These are phyloP conservation scores for Syzygium oleosum DNA, from an alignment of 345 rosid genomes.

Conservation along the genomic window DNA sequence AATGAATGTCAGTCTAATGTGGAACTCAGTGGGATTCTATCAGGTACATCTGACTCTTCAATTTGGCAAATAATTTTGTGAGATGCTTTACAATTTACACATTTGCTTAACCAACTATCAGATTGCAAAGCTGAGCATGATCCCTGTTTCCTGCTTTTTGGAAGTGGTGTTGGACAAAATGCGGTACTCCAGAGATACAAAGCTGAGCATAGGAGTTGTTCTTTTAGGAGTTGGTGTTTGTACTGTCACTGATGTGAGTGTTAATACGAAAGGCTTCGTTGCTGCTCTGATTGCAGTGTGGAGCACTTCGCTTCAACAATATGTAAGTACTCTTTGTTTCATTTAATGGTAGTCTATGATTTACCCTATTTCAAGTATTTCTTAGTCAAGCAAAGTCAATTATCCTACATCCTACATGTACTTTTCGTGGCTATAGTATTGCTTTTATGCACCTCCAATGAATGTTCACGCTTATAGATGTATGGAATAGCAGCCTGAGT, in stretches of 20 bases:
- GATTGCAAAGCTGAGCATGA: slow-evolving; percentile 97
- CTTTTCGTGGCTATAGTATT: too few species aligned
- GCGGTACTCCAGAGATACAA: slow-evolving; percentile 90
- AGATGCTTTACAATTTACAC: slow-evolving; percentile 4
- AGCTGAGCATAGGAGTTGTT: slow-evolving; percentile 82
- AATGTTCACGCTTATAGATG: background rate
- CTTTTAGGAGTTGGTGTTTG: slow-evolving; percentile 95
- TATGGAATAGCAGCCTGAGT: background rate
- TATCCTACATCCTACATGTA: background rate
- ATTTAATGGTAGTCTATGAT: background rate
- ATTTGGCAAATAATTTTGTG: background rate
- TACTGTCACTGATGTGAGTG: slow-evolving; percentile 94
- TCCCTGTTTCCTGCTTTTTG: slow-evolving; percentile 92
- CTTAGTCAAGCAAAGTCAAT: background rate
- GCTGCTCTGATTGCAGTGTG: slow-evolving; percentile 92
- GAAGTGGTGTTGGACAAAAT: slow-evolving; percentile 89
- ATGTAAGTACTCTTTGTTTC: slow-evolving; percentile 34
- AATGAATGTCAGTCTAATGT: slow-evolving; percentile 97
- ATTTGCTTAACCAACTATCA: slow-evolving; percentile 15
- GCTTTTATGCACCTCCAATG: background rate
- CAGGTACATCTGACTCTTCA: slow-evolving; percentile 42
- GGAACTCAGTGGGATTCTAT: slow-evolving; percentile 98
- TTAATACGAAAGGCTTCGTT: slow-evolving; percentile 71
- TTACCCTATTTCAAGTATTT: background rate
- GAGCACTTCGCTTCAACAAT: slow-evolving; percentile 96